Evolutionary conservation across 1,284 basidiomycete species (phyloP).

Genomic region (Schizophyllum commune): DNA sequence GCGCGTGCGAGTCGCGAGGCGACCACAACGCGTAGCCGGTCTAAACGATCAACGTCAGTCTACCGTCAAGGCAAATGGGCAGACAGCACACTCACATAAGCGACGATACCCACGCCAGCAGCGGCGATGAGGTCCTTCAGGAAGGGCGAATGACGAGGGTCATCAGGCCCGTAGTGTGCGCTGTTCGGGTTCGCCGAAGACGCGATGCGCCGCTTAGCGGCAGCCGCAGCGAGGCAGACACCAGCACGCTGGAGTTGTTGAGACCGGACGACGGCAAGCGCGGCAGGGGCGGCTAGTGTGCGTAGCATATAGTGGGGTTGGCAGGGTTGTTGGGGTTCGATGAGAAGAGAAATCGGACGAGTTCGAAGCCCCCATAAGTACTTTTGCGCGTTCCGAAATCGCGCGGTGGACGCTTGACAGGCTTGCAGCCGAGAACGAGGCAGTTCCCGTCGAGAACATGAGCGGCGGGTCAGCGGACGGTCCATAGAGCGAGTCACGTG

Average conservation of each 20-base stretch:
- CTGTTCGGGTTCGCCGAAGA: neutral
- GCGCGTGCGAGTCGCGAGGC: neutral
- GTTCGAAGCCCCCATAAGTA: neutral
- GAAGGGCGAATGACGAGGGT: neutral
- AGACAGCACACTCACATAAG: neutral
- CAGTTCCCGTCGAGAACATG: neutral
- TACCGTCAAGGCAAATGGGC: neutral
- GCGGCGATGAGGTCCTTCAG: neutral
- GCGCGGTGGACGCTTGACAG: too few relatives aligned
- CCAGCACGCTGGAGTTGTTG: neutral
- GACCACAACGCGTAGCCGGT: neutral
- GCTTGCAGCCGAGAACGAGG: neutral
- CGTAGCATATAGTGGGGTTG: neutral
- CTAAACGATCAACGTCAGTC: neutral
- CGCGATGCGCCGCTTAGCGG: neutral
- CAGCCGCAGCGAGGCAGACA: neutral
- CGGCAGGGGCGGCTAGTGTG: neutral
- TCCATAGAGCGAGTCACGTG: neutral
- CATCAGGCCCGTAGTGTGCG: neutral
- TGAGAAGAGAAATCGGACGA: neutral
- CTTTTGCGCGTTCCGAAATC: neutral
- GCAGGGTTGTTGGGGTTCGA: neutral
- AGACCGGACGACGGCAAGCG: neutral
- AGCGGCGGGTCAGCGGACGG: neutral
- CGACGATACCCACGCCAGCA: neutral